Evolutionary conservation across 2,329 filamentous ascomycete genomes (phyloP).

Genomic region (Macrophomina pseudophaseolina): DNA sequence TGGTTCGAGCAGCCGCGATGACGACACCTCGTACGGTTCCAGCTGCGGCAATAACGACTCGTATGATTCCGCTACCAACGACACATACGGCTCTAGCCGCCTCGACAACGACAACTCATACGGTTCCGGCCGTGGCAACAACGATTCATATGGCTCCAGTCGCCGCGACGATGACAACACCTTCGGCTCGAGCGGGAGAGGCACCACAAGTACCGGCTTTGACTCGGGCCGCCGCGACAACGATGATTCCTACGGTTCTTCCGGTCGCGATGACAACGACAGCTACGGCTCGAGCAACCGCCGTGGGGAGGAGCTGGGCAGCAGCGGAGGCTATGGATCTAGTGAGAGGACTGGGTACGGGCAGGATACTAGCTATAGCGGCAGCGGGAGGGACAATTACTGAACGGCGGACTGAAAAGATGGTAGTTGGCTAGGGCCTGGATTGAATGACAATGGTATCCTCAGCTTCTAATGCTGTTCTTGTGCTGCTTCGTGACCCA

Average conservation of each 20-base stretch:
- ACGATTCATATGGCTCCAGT: too few species aligned
- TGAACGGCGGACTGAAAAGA: neutral
- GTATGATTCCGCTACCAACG: neutral
- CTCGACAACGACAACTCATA: neutral
- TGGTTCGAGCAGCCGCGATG: neutral
- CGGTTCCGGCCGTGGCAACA: neutral
- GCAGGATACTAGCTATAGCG: neutral
- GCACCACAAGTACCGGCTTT: neutral
- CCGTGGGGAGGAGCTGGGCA: neutral
- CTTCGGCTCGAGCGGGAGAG: too few species aligned
- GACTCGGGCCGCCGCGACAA: neutral
- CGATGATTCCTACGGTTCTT: neutral
- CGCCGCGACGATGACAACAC: too few species aligned
- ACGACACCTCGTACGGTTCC: constrained; percentile 18
- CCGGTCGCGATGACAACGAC: neutral
- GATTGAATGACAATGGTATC: too few species aligned
- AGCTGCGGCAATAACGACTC: constrained; percentile 16
- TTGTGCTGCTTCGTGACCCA: too few species aligned
- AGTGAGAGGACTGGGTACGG: neutral
- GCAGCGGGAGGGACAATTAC: constrained; percentile 8
- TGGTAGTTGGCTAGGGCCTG: neutral
- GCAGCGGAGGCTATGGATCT: neutral
- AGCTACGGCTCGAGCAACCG: neutral
- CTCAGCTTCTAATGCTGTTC: too few species aligned
- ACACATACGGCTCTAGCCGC: constrained; percentile 23